Conservation (phyloP, 768 basidiomycete genomes). For the Daedalea quercina region DNA sequence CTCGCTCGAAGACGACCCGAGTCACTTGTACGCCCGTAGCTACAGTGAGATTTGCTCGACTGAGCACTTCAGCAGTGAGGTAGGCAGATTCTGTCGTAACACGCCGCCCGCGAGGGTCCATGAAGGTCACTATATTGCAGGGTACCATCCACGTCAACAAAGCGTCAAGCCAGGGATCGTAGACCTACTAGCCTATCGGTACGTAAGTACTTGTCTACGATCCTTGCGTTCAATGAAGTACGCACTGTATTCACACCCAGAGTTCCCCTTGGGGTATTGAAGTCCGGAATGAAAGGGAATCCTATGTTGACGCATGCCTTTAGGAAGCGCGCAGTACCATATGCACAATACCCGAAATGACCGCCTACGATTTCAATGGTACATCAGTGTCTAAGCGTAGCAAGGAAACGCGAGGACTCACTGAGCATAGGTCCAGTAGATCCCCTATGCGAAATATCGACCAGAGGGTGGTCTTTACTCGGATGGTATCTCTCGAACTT, state of each 20-base stretch:
- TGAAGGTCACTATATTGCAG: constrained; percentile 52
- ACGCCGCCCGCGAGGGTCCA: constrained; percentile 43
- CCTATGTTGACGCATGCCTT: constrained; percentile 44
- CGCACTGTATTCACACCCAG: constrained; percentile 56
- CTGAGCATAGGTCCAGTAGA: constrained; percentile 45
- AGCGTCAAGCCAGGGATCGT: constrained; percentile 21
- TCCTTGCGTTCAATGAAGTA: not conserved
- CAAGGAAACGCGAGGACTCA: constrained; percentile 4
- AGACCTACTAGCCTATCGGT: no score
- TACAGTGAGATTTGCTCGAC: constrained; percentile 62
- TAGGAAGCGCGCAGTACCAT: constrained; percentile 43
- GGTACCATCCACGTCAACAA: not conserved
- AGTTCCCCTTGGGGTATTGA: constrained; percentile 50
- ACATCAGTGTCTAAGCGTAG: not conserved
- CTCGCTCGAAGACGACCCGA: constrained; percentile 46
- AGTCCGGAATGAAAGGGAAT: constrained; percentile 46
- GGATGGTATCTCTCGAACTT: constrained; percentile 61
- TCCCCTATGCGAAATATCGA: constrained; percentile 42
- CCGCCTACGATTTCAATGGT: constrained; percentile 33
- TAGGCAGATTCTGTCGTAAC: constrained; percentile 64
- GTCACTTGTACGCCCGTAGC: constrained; percentile 50
- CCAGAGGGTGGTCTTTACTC: constrained; percentile 41
- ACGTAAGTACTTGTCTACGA: not conserved
- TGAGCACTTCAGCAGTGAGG: constrained; percentile 56
- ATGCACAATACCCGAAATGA: constrained; percentile 42